Conservation (phyloP, 106 monocot genomes). For the Triglochin maritima region DNA sequence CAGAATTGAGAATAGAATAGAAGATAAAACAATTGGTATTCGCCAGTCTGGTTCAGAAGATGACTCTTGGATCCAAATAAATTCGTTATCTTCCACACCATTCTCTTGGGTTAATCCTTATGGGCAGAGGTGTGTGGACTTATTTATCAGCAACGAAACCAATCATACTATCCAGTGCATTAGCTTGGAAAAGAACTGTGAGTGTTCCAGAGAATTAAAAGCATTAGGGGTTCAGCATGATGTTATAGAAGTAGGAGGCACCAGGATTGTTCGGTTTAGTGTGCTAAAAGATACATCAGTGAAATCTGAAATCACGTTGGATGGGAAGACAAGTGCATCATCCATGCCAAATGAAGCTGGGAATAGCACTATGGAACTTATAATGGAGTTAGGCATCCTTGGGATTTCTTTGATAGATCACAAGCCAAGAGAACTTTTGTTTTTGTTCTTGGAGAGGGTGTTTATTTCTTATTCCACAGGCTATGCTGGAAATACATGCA, state of each 20-base stretch:
- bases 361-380: conserved; percentile 48
- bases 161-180: conserved; percentile 28
- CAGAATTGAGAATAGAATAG: conserved; percentile 84
- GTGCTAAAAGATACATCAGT: conserved; percentile 21
- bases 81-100: conserved; percentile 53
- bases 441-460: conserved; percentile 74
- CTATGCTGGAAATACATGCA: conserved; percentile 71
- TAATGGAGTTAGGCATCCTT: conserved; percentile 70
- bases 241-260: conserved; percentile 42
- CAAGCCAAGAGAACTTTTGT: conserved; percentile 78
- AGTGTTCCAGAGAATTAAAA: conserved; percentile 25
- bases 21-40: conserved; percentile 24
- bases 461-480: conserved; percentile 78
- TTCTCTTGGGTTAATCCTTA: conserved; percentile 84
- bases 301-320: conserved; percentile 9
- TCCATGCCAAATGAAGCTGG: conserved; percentile 25
- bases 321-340: conserved; percentile 9
- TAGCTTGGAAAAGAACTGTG: conserved; percentile 42
- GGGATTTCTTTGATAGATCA: conserved; percentile 88
- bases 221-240: conserved; percentile 37
- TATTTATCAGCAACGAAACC: conserved; percentile 24
- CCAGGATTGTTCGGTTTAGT: conserved; percentile 46
- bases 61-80: conserved; percentile 47
- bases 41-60: conserved; percentile 64
- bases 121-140: conserved; percentile 51